Evolutionary conservation across 805 yeast species (phyloP), one percentile per base, ranked within the genome.

Genomic region (Lipomyces spencermartinsiae): DNA sequence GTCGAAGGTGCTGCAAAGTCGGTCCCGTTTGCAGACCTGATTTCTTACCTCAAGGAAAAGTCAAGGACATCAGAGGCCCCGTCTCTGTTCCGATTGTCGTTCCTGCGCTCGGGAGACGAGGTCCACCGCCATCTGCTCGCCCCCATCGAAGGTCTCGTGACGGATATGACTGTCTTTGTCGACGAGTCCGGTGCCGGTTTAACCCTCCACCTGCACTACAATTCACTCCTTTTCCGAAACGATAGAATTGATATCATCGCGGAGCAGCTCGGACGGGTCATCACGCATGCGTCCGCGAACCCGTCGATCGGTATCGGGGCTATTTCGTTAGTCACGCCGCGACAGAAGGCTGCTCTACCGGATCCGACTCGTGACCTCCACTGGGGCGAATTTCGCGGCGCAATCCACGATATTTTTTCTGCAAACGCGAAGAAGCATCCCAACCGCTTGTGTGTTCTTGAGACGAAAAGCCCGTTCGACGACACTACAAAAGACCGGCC

Each of bases 341-440:
- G 88, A 1, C 97, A 93, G 74, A 76, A 74, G 58, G 71, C 78
- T 0, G 79, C 83, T 1, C 82, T 96, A 65, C 99, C 99, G 6
- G 93, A 93, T 77, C 98, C 99, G 57, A 91, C 92, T 8, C 78
- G 81, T 9, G 90, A 93, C 74, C 83, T 95, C 71, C 97, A 93
- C 79, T 95, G 98, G 98, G 83, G 88, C 55, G 90, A 90, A 35
- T 95, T 87, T 79, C 85, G 96, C 73, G 99, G 99, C 58, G 93
- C 98, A 16, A 96, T 95, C 74, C 99, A 95, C 76, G 99, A 95
- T 75, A 93, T 95, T 57, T 95, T 95, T 80, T 89, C 90, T 79
- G 87, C 84, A 66, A 96, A 95, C 77, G 97, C 99, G 14, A 87
- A 83, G 58, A 84, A 84, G 73, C 88, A 86, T 77, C 99, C 99